Base-by-base conservation (phyloP, 305 asterid genomes). In the Withania somnifera region DNA sequence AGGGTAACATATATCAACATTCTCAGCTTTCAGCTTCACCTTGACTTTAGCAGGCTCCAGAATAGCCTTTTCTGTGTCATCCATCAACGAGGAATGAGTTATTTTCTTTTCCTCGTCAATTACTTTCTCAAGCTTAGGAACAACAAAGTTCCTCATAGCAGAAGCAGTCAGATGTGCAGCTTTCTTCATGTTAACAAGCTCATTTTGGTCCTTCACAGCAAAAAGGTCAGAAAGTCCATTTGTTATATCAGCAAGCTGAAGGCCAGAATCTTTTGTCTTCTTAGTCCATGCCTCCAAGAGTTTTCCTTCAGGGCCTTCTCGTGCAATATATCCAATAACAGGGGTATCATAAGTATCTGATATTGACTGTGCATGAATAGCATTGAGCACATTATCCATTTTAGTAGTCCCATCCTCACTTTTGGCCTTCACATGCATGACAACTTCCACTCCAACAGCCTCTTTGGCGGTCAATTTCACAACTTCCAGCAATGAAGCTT, bases 1-100 rank as follows among this genome's bases (percentile, higher is more conserved):
- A 56, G 95, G 97, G 85, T 91, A 91, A 84, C 97, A 93, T 22
- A 94, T 94, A 88, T 92, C 95, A 7, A 91, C 89, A 83, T 92
- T 94, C 11, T 94, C 97, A 73, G 96, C 91, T 85, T 88, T 94
- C 84, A 92, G 89, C 84, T 91, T 92, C 79, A 92, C 96, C 24
- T 87, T 87, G 58, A 92, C 89, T 85, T 85, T 91, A 34, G 77
- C 75, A 22, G 95, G 97, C 57, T 94, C 95, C 77, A 84, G 79
- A 80, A 94, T 90, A 57, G 90, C 95, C 86, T 89, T 94, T 83
- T 94, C 96, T 1, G 95, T 92, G 61, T 89, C 93, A 38, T 91
- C 94, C 97, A 87, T 92, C 53, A 92, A 82, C 3, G 89, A 71
- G 14, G 93, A 85, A 80, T 94, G 94, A 2, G 90, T 82, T 45